Conservation (phyloP, 192 early-diverging fungal species). For the Coemansia nantahalensis region DNA sequence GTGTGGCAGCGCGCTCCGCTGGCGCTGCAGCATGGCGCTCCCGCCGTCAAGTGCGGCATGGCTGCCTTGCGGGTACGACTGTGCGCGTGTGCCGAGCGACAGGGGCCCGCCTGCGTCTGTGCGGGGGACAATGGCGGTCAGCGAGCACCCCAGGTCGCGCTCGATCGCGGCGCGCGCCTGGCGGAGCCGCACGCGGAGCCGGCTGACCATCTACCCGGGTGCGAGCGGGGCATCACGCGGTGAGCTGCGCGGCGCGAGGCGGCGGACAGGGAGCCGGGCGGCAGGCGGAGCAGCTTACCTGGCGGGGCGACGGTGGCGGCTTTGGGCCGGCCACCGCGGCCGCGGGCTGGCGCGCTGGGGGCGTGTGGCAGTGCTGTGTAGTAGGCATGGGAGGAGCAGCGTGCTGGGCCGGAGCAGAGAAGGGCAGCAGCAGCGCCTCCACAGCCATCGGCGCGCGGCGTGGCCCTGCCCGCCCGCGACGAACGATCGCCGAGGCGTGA, state of each 20-base stretch:
- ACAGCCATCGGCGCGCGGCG: too few relatives aligned
- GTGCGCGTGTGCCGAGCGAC: constrained; percentile 17
- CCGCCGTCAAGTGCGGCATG: too few relatives aligned
- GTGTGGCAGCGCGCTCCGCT: too few relatives aligned
- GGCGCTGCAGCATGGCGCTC: too few relatives aligned
- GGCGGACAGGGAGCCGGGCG: background rate
- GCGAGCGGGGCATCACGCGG: background rate
- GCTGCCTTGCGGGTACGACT: constrained; percentile 29
- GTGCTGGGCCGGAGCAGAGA: too few relatives aligned
- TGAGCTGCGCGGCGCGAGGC: background rate
- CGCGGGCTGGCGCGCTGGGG: too few relatives aligned
- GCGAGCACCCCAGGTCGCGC: constrained; percentile 36
- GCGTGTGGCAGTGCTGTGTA: too few relatives aligned
- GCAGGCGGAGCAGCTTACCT: constrained; percentile 5
- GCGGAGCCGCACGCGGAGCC: constrained; percentile 33
- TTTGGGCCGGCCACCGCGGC: background rate
- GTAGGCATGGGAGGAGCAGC: too few relatives aligned
- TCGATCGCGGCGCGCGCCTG: constrained; percentile 28
- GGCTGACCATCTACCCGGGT: constrained; percentile 21
- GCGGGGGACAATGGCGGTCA: constrained; percentile 17
- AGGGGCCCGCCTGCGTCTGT: background rate
- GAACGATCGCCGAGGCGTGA: too few relatives aligned
- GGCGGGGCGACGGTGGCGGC: constrained; percentile 8
- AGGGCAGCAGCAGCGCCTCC: too few relatives aligned
- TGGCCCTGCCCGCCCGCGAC: too few relatives aligned